Base-by-base conservation (phyloP, 73 alveolate species). In the Urostyla sp. region DNA sequence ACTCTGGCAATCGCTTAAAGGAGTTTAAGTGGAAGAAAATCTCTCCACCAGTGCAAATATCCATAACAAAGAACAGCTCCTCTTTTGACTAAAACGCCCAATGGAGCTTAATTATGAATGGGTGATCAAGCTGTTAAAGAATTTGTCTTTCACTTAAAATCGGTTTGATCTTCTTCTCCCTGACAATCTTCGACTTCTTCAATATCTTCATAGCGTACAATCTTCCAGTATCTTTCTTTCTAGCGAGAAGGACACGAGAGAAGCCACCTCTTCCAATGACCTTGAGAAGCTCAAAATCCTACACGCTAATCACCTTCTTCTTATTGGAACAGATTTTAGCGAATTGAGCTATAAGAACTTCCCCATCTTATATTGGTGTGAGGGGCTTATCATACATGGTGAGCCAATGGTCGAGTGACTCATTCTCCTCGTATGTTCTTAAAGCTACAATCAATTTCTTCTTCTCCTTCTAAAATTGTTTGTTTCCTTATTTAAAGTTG, bases 61-160 rank as follows among this genome's bases (percentile, higher is more conserved):
- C 89, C 78, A 79, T 82, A 15, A 82, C 82, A 31, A 82, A 57
- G 44, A 50, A 72, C n/a, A 90, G 53, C 38, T 87, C 87, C 46
- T 82, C 84, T 53, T 69, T 44, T 18, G 93, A 60, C 49, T 90
- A 87, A 45, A 90, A 90, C 4, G 96, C 94, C 94, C 94, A 90
- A 63, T 90, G 89, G 27, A 90, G 63, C 61, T 89, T 75, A 0
- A 86, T 91, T 37, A 90, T 86, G 51, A 90, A 90, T 46, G 91
- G 94, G 43, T 80, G 90, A 75, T 57, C 75, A 16, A 56, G 51
- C 35, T 50, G 32, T 27, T 67, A 54, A 34, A 83, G 44, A 32
- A 72, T 77, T 21, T 51, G 73, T 38, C 87, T 36, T 46, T 72
- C 91, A 43, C 72, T 60, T 15, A 53, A 37, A 13, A 72, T 73